Evolutionary conservation across 1,284 basidiomycete genomes (phyloP), one percentile per base, ranked within the genome.

Genomic region (Apiotrichum mycotoxinovorans): DNA sequence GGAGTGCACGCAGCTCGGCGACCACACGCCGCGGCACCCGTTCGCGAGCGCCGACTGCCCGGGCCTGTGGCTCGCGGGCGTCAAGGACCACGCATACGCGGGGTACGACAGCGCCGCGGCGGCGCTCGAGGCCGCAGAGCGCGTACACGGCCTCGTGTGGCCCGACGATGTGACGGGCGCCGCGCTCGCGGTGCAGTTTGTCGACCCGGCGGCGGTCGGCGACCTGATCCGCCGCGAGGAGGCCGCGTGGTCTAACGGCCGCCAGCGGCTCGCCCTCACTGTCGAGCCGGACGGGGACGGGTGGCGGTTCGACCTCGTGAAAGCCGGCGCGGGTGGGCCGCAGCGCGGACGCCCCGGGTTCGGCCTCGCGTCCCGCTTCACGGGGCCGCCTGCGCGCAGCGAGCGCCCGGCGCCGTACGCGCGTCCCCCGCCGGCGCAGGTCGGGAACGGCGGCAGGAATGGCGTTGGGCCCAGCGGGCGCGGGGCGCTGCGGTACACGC

Each of bases 71-170:
- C 56, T 77, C 3, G 66, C 64, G 4, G 74, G 73, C 14, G 64
- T 77, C 35, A 77, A 77, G 59, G 65, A 66, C 30, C 75, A 77
- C 58, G 72, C 71, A 1, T 77, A 75, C 46, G 73, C 66, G 3
- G 64, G 63, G 0, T 76, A 64, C 65, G 41, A 52, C 3, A 54
- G 54, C 5, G 45, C 63, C 0, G 51, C 60, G 4, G 57, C 58
- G 12, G 71, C 69, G 7, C 34, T 70, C 4, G 54, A 54, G 15
- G 61, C 59, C 20, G 73, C 69, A 2, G 61, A 62, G 46, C 48
- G 56, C 20, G 57, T 69, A 14, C 67, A 70, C 47, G 62, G 57
- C 25, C 41, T 23, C 8, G 51, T 49, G 37, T 73, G 67, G 66
- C 71, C 73, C 2, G 68, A 69, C 54, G 67, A 65, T 44, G 38